A percentile compares a stretch with the other conserved stretches of the same genome.
Evolutionary conservation across 805 yeast genomes (phyloP).

Genomic region (Cyberlindnera nakhonratchasimensis): DNA sequence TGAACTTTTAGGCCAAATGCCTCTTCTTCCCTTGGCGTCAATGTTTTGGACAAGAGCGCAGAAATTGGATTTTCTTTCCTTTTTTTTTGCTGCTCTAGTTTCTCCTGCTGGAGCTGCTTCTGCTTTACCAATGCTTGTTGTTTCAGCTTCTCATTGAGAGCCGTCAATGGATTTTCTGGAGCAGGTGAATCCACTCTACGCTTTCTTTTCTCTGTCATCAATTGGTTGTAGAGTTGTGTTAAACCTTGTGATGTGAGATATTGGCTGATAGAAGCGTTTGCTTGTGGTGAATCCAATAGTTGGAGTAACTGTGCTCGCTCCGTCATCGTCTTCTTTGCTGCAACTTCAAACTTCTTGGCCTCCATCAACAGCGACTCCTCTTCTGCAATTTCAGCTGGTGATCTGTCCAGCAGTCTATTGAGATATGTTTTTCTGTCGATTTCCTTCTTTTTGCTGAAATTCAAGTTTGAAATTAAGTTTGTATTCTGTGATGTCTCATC

Average conservation of each 20-base stretch:
- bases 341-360: constrained; percentile 86
- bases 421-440: constrained; percentile 76
- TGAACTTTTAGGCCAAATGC: constrained; percentile 81
- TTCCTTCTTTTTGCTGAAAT: constrained; percentile 70
- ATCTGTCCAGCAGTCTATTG: constrained; percentile 68
- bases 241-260: constrained; percentile 85
- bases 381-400: constrained; percentile 97
- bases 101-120: constrained; percentile 26
- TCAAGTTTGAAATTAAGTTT: constrained; percentile 58
- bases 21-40: constrained; percentile 75
- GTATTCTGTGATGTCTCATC: constrained; percentile 43
- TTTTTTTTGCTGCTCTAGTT: constrained; percentile 22
- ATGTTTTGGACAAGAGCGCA: constrained; percentile 34
- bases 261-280: constrained; percentile 69
- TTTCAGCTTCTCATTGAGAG: constrained; percentile 35
- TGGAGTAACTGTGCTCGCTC: constrained; percentile 80
- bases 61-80: constrained; percentile 33
- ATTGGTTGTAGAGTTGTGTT: constrained; percentile 75
- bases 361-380: constrained; percentile 93
- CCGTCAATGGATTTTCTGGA: constrained; percentile 44
- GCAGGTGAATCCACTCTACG: constrained; percentile 40
- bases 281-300: constrained; percentile 82
- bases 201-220: constrained; percentile 65
- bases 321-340: constrained; percentile 81
- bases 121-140: constrained; percentile 27